A percentile compares a stretch with the other conserved stretches of the same genome.
Evolutionary conservation across 1,139 yeast genomes (phyloP).

Genomic region (Kazachstania sp.): DNA sequence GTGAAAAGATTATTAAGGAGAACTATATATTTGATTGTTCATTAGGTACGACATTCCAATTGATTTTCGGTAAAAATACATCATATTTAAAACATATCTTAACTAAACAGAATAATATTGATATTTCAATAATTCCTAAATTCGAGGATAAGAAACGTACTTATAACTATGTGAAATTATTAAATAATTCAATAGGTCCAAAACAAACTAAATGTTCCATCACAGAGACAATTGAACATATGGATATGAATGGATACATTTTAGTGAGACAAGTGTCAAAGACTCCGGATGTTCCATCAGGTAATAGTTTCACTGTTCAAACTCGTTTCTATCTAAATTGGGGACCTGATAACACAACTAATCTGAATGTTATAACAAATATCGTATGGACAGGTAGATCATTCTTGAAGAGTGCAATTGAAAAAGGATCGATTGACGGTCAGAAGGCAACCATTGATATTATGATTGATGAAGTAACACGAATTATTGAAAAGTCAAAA

Average conservation of each 20-base stretch:
- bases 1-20: slow-evolving; percentile 59
- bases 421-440: slow-evolving; percentile 87
- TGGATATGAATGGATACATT: slow-evolving; percentile 49
- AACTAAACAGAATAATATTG: slow-evolving; percentile 63
- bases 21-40: slow-evolving; percentile 53
- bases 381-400: slow-evolving; percentile 91
- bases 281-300: slow-evolving; percentile 96
- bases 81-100: slow-evolving; percentile 46
- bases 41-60: slow-evolving; percentile 59
- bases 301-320: slow-evolving; percentile 65
- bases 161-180: slow-evolving; percentile 71
- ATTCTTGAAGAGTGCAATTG: slow-evolving; percentile 86
- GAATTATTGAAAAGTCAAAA: slow-evolving; percentile 33
- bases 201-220: slow-evolving; percentile 85
- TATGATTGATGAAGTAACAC: slow-evolving; percentile 49
- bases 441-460: slow-evolving; percentile 63
- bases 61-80: slow-evolving; percentile 70
- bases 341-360: slow-evolving; percentile 65
- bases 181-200: slow-evolving; percentile 82
- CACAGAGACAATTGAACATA: slow-evolving; percentile 58
- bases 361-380: slow-evolving; percentile 51
- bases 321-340: slow-evolving; percentile 65
- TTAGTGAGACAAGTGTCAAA: slow-evolving; percentile 58
- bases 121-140: slow-evolving; percentile 50
- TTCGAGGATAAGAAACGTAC: slow-evolving; percentile 44